These are phyloP conservation scores for Lipomyces kockii DNA, from an alignment of 805 yeast genomes.

Conservation along the genomic window DNA sequence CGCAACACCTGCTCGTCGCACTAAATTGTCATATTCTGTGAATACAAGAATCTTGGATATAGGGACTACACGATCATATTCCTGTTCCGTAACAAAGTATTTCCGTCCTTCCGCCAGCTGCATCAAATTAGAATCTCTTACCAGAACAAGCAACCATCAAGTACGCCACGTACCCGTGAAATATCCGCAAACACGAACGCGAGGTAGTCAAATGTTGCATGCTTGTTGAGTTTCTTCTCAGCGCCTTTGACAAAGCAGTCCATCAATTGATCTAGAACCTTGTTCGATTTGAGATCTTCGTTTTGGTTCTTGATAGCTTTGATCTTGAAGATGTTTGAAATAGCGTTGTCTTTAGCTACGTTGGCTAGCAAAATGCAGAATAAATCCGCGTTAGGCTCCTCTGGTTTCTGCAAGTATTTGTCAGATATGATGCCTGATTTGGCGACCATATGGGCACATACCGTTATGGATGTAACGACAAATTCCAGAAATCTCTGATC, in stretches of 20 bases:
- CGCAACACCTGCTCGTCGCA: constrained; percentile 90
- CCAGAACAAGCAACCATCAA: not conserved
- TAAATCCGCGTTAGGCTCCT: constrained; percentile 74
- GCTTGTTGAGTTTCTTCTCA: constrained; percentile 69
- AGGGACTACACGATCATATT: constrained; percentile 77
- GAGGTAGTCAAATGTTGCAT: constrained; percentile 79
- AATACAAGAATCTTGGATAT: constrained; percentile 79
- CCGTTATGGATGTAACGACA: constrained; percentile 43
- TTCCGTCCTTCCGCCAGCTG: constrained; percentile 52
- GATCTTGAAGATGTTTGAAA: constrained; percentile 41
- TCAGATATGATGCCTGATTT: constrained; percentile 47
- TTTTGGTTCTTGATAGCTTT: constrained; percentile 9
- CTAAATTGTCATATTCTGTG: constrained; percentile 75
- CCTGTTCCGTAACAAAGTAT: constrained; percentile 74
- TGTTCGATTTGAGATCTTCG: constrained; percentile 19
- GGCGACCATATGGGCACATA: constrained; percentile 49
- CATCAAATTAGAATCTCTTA: not conserved
- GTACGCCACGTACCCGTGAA: constrained; percentile 60
- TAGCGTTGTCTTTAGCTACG: constrained; percentile 74
- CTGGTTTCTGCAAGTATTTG: constrained; percentile 49
- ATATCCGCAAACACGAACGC: constrained; percentile 89
- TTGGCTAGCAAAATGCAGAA: constrained; percentile 85
- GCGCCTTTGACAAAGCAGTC: constrained; percentile 88
- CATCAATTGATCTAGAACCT: constrained; percentile 74
- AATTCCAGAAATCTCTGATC: constrained; percentile 58